Evolutionary conservation across 2,329 filamentous ascomycete species (phyloP).

Genomic region (Emergomyces orientalis): DNA sequence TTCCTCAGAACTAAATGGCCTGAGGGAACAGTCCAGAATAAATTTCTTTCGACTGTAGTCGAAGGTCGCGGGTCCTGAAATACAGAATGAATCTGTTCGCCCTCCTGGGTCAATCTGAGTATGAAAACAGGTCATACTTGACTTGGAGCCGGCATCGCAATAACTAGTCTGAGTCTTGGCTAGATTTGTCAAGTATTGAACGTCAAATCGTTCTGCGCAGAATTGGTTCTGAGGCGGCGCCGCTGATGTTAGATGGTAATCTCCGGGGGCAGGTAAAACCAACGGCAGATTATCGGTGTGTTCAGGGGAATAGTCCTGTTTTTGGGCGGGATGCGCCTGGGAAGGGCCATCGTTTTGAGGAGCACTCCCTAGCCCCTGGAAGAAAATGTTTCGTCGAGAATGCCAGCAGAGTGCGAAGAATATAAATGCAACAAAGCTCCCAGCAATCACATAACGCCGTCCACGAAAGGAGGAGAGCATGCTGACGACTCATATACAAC

Average conservation of each 20-base stretch:
- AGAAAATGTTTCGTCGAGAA: neutral
- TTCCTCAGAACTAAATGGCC: neutral
- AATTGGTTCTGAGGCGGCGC: neutral
- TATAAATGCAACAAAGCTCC: neutral
- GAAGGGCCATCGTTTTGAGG: neutral
- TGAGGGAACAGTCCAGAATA: slow-evolving; percentile 18
- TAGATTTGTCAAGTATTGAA: neutral
- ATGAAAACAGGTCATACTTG: slow-evolving; percentile 24
- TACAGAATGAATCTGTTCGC: slow-evolving; percentile 21
- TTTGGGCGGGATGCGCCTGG: neutral
- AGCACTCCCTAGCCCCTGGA: neutral
- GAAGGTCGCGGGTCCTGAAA: slow-evolving; percentile 16
- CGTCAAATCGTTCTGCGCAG: neutral
- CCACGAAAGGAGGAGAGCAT: neutral
- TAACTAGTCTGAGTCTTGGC: neutral
- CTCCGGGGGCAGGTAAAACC: neutral
- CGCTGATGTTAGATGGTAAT: neutral
- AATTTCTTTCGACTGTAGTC: slow-evolving; percentile 16
- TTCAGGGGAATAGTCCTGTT: neutral
- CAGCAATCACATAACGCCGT: neutral
- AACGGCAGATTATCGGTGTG: neutral
- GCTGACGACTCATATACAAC: neutral
- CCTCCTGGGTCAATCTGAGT: slow-evolving; percentile 12
- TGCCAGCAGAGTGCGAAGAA: neutral
- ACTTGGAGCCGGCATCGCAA: slow-evolving; percentile 11